Conservation (phyloP, 345 rosid genomes). For the Ailanthus altissimus region DNA sequence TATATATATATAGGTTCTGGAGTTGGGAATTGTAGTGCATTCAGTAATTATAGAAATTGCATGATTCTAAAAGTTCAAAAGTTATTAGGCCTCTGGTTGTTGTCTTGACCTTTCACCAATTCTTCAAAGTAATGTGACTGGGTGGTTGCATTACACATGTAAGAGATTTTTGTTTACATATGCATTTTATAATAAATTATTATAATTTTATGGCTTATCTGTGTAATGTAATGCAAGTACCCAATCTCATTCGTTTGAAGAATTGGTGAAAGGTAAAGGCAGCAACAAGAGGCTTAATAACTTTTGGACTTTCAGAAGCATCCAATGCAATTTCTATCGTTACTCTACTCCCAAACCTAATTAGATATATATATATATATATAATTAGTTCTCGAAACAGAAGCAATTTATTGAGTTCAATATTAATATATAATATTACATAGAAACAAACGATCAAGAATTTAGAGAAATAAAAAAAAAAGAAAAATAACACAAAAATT, state of each 20-base stretch:
- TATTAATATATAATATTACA: too few species aligned
- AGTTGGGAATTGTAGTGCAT: constrained; percentile 71
- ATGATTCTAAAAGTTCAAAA: constrained; percentile 49
- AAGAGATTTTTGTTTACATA: neutral
- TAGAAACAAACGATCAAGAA: too few species aligned
- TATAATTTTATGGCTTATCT: too few species aligned
- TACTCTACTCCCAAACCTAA: constrained; percentile 62
- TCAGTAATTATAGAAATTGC: constrained; percentile 70
- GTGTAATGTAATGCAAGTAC: constrained; percentile 64
- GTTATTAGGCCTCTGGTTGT: constrained; percentile 55
- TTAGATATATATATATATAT: too few species aligned
- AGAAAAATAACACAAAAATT: too few species aligned
- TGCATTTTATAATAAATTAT: neutral
- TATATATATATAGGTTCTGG: constrained; percentile 45
- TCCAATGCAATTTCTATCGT: constrained; percentile 68
- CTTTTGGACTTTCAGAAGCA: constrained; percentile 53
- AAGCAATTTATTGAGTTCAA: too few species aligned
- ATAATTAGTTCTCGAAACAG: too few species aligned
- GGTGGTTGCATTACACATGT: constrained; percentile 74
- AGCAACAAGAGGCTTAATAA: constrained; percentile 53
- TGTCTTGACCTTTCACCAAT: constrained; percentile 74
- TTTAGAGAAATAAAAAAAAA: too few species aligned
- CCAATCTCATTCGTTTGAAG: constrained; percentile 79
- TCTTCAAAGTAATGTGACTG: constrained; percentile 77
- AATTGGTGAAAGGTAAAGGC: constrained; percentile 78